Evolutionary conservation across 495 filamentous ascomycete genomes (phyloP), one percentile per base, ranked within the genome.

Genomic region (Aspergillus sclerotiicarbonarius): DNA sequence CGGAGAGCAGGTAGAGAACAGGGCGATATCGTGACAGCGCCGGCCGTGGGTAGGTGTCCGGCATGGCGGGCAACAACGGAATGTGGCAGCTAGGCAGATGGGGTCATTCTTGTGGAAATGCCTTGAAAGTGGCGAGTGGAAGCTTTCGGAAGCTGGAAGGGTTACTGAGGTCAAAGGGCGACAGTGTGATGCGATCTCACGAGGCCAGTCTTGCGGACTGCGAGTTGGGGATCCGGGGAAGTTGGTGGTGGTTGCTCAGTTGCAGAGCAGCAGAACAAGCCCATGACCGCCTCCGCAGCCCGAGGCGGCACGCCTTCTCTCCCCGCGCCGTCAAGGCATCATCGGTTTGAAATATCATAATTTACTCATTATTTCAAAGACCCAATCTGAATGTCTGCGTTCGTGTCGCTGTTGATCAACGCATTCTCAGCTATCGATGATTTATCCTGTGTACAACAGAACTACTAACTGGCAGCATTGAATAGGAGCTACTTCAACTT

Each of bases 21-120:
- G 80, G 77, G 44, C 78, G 75, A 58, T 83, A 80, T 57, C 78
- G 76, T 50, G 75, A 51, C 33, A 82, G 62, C 51, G 74, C 71
- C 56, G 71, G 65, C 57, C 69, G 67, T 25, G 73, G 59, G 51
- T 64, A 68, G 50, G 69, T 46, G 48, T 71, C 68, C 62, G 75
- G 61, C 75, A 77, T 77, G 35, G 62, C 65, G 64, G 58, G 50
- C 55, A 58, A 53, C 29, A 58, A 55, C 51, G 32, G 39, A n/a
- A 33, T 10, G 51, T 25, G 21, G 41, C 21, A n/a, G 58, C 65
- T 66, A 73, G 31, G 49, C 49, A 43, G 32, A 53, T 29, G 37
- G 49, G 44, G 48, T 59, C 67, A 65, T 65, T 54, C 20, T 65
- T 54, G 20, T 57, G 32, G 20, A 20, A 12, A 12, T n/a, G 37